A percentile compares a stretch with the other conserved stretches of the same genome.
These are phyloP conservation scores for Cucurbita pepo DNA, from an alignment of 306 rosid genomes.

Conservation along the genomic window DNA sequence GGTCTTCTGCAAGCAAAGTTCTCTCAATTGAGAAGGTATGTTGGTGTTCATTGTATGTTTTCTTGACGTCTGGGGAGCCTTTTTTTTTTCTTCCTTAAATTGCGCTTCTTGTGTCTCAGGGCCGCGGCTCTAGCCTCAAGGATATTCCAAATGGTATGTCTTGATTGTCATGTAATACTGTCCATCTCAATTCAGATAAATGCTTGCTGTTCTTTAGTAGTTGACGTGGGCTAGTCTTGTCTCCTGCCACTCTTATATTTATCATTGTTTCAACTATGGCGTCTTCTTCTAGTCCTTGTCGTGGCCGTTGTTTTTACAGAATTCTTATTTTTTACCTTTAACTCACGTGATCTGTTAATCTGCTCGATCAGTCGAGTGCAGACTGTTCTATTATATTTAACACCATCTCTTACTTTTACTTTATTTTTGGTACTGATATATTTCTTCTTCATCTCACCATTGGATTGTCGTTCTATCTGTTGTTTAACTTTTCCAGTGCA, in stretches of 20 bases:
- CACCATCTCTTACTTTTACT: neutral
- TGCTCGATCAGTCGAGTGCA: neutral
- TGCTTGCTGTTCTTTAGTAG: neutral
- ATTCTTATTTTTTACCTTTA: too few species aligned
- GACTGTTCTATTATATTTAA: neutral
- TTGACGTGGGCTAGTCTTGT: neutral
- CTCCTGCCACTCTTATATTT: neutral
- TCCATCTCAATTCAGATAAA: neutral
- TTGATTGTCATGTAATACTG: neutral
- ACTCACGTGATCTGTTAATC: neutral
- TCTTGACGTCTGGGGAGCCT: neutral
- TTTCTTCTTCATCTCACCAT: neutral
- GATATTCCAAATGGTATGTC: slow-evolving; percentile 82
- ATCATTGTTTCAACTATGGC: neutral
- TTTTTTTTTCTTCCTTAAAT: neutral
- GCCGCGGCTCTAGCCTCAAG: slow-evolving; percentile 69
- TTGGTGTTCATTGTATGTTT: neutral
- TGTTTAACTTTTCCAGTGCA: neutral
- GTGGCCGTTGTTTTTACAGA: neutral
- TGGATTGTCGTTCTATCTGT: neutral
- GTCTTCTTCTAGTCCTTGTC: neutral
- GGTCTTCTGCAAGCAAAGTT: slow-evolving; percentile 36
- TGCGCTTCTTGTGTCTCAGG: slow-evolving; percentile 34
- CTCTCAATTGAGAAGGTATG: slow-evolving; percentile 70
- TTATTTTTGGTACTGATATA: neutral